These are phyloP conservation scores for Rhizopus sp. DNA, from an alignment of 371 early-diverging fungal species.

Conservation along the genomic window DNA sequence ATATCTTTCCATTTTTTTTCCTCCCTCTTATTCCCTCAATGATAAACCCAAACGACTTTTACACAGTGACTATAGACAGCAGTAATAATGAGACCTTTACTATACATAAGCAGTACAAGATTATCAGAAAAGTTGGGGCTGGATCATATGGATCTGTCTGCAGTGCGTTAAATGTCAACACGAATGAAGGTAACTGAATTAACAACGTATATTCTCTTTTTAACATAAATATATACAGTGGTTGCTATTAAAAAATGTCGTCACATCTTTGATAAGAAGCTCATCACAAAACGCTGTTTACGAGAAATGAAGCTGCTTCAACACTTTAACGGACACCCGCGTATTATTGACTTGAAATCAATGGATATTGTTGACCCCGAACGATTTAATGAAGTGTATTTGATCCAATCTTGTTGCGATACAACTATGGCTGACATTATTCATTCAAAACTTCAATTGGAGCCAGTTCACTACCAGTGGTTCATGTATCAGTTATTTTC, in stretches of 20 bases:
- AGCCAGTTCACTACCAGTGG: slow-evolving; percentile 90
- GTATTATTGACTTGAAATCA: slow-evolving; percentile 71
- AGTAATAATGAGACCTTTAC: slow-evolving; percentile 54
- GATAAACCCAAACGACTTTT: slow-evolving; percentile 26
- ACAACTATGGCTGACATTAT: slow-evolving; percentile 93
- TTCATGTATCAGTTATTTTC: slow-evolving; percentile 90
- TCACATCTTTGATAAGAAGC: slow-evolving; percentile 69
- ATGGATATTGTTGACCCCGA: slow-evolving; percentile 69
- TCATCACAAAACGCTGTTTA: slow-evolving; percentile 72
- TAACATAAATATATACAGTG: slow-evolving; percentile 25
- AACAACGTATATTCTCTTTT: neutral
- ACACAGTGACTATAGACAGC: slow-evolving; percentile 36
- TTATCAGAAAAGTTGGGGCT: slow-evolving; percentile 84
- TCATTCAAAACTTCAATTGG: slow-evolving; percentile 78
- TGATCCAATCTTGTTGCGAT: slow-evolving; percentile 79
- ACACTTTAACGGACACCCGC: slow-evolving; percentile 79
- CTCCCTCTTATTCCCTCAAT: slow-evolving; percentile 3
- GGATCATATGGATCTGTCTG: slow-evolving; percentile 94
- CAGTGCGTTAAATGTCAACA: slow-evolving; percentile 45
- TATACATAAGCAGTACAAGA: slow-evolving; percentile 68
- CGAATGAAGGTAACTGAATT: slow-evolving; percentile 34
- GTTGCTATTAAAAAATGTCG: slow-evolving; percentile 82
- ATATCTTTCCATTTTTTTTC: slow-evolving; percentile 7
- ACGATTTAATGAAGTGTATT: slow-evolving; percentile 73
- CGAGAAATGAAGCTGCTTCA: slow-evolving; percentile 78